Conservation (phyloP, 75 land plant species). For the Pinus taeda region DNA sequence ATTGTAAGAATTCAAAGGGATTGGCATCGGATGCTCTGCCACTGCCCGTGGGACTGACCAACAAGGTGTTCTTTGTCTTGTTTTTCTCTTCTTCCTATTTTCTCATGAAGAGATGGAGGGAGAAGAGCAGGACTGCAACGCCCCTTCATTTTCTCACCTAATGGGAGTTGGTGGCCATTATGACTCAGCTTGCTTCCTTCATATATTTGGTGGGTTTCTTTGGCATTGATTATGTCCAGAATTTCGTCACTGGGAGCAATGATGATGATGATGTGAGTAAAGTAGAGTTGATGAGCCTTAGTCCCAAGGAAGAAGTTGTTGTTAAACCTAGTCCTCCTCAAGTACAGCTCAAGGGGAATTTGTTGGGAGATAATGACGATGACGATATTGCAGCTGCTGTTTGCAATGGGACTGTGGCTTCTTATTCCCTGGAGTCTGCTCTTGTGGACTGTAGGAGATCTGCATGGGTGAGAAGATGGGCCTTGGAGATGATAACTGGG, state of each 20-base stretch:
- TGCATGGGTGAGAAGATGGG: conserved; percentile 46
- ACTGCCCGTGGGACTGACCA: conserved; percentile 60
- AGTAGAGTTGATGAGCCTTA: neutral
- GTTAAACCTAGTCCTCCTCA: neutral
- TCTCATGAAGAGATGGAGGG: conserved; percentile 77
- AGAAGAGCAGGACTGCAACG: conserved; percentile 65
- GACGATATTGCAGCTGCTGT: conserved; percentile 56
- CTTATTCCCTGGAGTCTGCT: conserved; percentile 56
- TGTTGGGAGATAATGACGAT: conserved; percentile 31
- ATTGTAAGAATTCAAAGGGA: too few relatives aligned
- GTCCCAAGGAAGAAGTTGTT: neutral
- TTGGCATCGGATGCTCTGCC: conserved; percentile 33
- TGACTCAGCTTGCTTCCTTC: conserved; percentile 65
- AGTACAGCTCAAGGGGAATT: conserved; percentile 8
- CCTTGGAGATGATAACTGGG: conserved; percentile 45
- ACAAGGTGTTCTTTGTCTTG: conserved; percentile 57
- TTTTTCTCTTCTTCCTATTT: conserved; percentile 56
- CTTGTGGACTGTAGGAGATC: conserved; percentile 70
- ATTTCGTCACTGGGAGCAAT: conserved; percentile 13
- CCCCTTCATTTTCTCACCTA: conserved; percentile 66
- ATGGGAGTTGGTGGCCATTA: conserved; percentile 53
- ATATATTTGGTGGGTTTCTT: conserved; percentile 84
- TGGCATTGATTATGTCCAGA: conserved; percentile 76
- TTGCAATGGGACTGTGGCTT: conserved; percentile 37
- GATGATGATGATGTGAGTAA: conserved; percentile 8